Evolutionary conservation across 495 filamentous ascomycete genomes (phyloP).

Genomic region (Hypoxylon trugodes): DNA sequence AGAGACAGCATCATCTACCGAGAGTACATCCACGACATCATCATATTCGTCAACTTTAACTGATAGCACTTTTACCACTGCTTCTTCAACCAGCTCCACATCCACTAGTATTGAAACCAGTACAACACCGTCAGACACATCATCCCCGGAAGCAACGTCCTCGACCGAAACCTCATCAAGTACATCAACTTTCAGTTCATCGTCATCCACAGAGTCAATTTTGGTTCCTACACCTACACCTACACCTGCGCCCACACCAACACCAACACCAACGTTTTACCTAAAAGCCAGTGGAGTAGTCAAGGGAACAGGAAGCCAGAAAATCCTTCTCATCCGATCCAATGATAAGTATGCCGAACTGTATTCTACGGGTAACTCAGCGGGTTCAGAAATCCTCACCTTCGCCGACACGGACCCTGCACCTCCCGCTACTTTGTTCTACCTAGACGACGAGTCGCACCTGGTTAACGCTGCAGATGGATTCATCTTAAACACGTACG

Average conservation of each 20-base stretch:
- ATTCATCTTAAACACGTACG: background rate
- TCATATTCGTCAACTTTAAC: background rate
- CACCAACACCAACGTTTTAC: background rate
- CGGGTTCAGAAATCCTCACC: conserved; percentile 1
- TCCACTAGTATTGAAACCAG: background rate
- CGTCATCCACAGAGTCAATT: no score
- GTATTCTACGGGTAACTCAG: background rate
- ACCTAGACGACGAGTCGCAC: background rate
- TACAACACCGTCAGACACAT: background rate
- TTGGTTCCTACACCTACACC: no score
- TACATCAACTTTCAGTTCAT: no score
- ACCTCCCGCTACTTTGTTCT: background rate
- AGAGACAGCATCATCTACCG: background rate
- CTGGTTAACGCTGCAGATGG: conserved; percentile 1
- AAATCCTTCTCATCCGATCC: background rate
- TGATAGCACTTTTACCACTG: background rate
- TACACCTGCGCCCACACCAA: no score
- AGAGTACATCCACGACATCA: background rate
- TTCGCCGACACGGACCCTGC: background rate
- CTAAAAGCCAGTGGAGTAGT: background rate
- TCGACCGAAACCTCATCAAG: background rate
- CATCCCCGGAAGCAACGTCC: no score
- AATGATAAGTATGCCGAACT: conserved; percentile 1
- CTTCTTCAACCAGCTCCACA: background rate
- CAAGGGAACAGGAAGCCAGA: background rate